Percentiles rank a stretch among this genome's conserved stretches.
Conservation (phyloP, 768 basidiomycete genomes). For the Agrocybe praecox region DNA sequence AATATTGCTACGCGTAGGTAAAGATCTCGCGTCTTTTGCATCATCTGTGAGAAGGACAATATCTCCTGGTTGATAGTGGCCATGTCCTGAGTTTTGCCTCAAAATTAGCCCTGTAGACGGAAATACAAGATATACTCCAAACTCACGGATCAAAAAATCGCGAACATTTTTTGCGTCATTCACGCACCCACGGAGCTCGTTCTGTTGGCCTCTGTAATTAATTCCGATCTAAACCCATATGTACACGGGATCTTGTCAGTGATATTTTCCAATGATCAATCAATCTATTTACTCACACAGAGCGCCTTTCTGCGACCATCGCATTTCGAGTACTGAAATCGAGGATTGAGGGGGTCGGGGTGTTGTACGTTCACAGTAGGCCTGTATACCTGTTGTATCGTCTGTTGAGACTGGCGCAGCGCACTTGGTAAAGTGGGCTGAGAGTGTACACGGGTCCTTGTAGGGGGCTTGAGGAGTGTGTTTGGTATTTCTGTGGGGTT, state of each 20-base stretch:
- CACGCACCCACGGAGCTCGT: conserved; percentile 74
- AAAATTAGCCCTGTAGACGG: not conserved
- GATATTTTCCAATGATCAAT: not conserved
- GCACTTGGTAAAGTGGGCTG: conserved; percentile 11
- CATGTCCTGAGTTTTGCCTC: conserved; percentile 28
- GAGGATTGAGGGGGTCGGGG: conserved; percentile 23
- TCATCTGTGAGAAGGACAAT: conserved; percentile 76
- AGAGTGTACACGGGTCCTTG: conserved; percentile 5
- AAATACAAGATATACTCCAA: not conserved
- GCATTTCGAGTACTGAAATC: conserved; percentile 78
- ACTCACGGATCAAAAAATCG: conserved; percentile 64
- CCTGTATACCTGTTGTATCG: conserved; percentile 5
- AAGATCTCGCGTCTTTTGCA: conserved; percentile 37
- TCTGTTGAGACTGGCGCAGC: conserved; percentile 4
- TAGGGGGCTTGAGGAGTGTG: conserved; percentile 1
- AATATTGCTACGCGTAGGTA: conserved; percentile 51
- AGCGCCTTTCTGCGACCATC: conserved; percentile 80
- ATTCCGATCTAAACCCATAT: conserved; percentile 63
- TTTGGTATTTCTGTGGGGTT: not conserved
- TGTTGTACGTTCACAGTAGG: not conserved
- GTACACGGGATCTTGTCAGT: conserved; percentile 8
- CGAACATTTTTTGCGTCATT: conserved; percentile 79
- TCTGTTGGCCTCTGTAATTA: conserved; percentile 67
- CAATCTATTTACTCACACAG: conserved; percentile 53
- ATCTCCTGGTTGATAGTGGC: conserved; percentile 59